Conservation (phyloP, 2,329 filamentous ascomycete species). For the Diplodia intermedia region DNA sequence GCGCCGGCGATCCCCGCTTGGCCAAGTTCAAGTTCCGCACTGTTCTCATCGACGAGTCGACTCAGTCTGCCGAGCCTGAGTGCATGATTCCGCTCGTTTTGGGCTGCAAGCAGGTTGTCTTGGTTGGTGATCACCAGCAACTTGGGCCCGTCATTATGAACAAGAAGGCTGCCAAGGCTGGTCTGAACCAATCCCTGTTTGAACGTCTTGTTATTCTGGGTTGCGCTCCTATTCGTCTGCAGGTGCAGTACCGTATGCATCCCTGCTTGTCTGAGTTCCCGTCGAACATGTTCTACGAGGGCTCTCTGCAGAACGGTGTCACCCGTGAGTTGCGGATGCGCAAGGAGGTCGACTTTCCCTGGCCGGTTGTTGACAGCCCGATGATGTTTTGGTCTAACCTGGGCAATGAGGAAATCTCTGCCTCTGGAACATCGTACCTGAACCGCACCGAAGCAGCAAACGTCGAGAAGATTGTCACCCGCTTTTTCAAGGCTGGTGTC, state of each 20-base stretch:
- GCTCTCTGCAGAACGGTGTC: conserved; percentile 94
- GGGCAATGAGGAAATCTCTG: conserved; percentile 96
- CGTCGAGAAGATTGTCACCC: conserved; percentile 97
- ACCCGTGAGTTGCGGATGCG: conserved; percentile 87
- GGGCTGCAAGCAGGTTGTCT: conserved; percentile 98
- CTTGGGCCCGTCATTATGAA: conserved; percentile 99
- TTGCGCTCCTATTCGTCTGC: conserved; percentile 87
- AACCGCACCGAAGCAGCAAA: conserved; percentile 97
- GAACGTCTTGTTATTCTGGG: conserved; percentile 94
- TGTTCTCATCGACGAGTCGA: conserved; percentile 97
- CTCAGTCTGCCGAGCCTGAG: conserved; percentile 95
- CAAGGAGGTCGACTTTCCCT: conserved; percentile 95
- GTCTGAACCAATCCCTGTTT: conserved; percentile 97
- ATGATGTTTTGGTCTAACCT: conserved; percentile 99
- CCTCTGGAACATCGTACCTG: conserved; percentile 95
- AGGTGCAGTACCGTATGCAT: conserved; percentile 99
- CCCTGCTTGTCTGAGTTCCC: conserved; percentile 96
- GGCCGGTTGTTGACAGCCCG: conserved; percentile 90
- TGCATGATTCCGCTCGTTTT: conserved; percentile 98
- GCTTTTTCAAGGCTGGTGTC: conserved; percentile 99
- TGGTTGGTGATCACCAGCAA: conserved; percentile 98
- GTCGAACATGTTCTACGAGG: conserved; percentile 99
- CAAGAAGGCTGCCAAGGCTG: conserved; percentile 98
- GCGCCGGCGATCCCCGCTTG: conserved; percentile 92
- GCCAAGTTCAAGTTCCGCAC: conserved; percentile 98